Evolutionary conservation across 108 stramenopile species (phyloP).

Genomic region (Mayamaea pseudoterrestris): DNA sequence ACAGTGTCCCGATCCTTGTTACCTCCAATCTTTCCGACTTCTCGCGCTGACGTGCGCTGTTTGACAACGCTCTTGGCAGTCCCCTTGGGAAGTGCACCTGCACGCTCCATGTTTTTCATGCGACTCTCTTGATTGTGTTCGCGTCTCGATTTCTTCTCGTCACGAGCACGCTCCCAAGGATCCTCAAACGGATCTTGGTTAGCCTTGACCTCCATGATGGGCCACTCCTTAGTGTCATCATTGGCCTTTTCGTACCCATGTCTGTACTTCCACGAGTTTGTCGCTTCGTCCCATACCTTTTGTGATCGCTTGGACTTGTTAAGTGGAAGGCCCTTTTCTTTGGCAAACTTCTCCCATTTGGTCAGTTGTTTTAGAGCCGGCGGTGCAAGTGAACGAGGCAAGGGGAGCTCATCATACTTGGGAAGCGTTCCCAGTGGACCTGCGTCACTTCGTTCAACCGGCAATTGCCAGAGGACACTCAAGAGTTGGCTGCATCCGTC

Average conservation of each 20-base stretch:
- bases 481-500: constrained; percentile 66
- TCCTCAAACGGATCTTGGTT: constrained; percentile 72
- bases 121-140: constrained; percentile 58
- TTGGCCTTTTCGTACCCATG: constrained; percentile 69
- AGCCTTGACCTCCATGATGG: constrained; percentile 80
- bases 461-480: constrained; percentile 60
- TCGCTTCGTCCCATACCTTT: constrained; percentile 85
- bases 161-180: constrained; percentile 74
- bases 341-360: constrained; percentile 86
- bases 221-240: constrained; percentile 66
- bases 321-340: constrained; percentile 64
- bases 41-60: constrained; percentile 28
- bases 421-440: constrained; percentile 60
- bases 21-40: constrained; percentile 39
- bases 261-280: constrained; percentile 72
- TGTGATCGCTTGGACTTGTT: constrained; percentile 78
- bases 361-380: constrained; percentile 79
- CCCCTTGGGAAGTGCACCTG: constrained; percentile 55
- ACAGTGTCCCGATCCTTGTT: constrained; percentile 19
- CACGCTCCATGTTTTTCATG: constrained; percentile 68
- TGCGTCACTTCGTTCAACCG: constrained; percentile 59
- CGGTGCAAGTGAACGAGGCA: constrained; percentile 69
- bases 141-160: constrained; percentile 49
- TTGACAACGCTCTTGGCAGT: constrained; percentile 46
- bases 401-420: constrained; percentile 28